A percentile compares a stretch with the other conserved stretches of the same genome.
Evolutionary conservation across 192 early-diverging fungal species (phyloP).

Genomic region (Ramicandelaber brevisporus): DNA sequence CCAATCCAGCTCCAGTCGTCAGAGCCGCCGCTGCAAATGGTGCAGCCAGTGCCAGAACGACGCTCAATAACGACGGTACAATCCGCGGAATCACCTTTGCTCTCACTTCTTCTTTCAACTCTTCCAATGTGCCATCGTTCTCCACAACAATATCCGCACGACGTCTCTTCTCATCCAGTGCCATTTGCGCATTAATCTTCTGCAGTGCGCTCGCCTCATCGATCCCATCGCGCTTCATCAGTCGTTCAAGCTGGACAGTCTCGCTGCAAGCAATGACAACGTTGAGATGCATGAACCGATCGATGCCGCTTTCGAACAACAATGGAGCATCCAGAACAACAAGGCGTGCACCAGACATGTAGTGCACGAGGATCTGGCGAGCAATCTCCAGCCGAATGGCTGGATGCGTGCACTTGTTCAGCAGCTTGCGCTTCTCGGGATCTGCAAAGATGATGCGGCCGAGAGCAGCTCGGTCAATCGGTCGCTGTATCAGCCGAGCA

Average conservation of each 20-base stretch:
- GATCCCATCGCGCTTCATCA: constrained; percentile 45
- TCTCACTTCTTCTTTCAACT: constrained; percentile 8
- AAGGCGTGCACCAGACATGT: constrained; percentile 34
- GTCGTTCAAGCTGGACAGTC: constrained; percentile 40
- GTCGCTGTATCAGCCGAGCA: too few relatives aligned
- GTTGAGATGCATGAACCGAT: constrained; percentile 36
- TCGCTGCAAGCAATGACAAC: constrained; percentile 55
- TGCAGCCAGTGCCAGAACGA: constrained; percentile 7
- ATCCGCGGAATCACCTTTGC: constrained; percentile 6
- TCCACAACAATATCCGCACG: constrained; percentile 66
- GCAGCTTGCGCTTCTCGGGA: constrained; percentile 28
- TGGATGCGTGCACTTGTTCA: constrained; percentile 78
- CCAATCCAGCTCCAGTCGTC: too few relatives aligned
- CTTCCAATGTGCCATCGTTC: constrained; percentile 38
- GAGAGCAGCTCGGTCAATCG: constrained; percentile 47
- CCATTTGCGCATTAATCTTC: constrained; percentile 62
- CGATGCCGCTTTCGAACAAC: constrained; percentile 61
- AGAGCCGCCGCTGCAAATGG: too few relatives aligned
- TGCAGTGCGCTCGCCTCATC: constrained; percentile 30
- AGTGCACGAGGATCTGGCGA: constrained; percentile 30
- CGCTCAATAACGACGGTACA: constrained; percentile 6
- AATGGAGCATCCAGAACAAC: constrained; percentile 85
- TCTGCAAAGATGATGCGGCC: constrained; percentile 61
- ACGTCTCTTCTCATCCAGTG: constrained; percentile 44
- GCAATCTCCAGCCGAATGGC: constrained; percentile 62